Percentiles rank a stretch among this genome's conserved stretches.
Conservation (phyloP, 2,329 filamentous ascomycete genomes). For the Blastomyces gilchristii region DNA sequence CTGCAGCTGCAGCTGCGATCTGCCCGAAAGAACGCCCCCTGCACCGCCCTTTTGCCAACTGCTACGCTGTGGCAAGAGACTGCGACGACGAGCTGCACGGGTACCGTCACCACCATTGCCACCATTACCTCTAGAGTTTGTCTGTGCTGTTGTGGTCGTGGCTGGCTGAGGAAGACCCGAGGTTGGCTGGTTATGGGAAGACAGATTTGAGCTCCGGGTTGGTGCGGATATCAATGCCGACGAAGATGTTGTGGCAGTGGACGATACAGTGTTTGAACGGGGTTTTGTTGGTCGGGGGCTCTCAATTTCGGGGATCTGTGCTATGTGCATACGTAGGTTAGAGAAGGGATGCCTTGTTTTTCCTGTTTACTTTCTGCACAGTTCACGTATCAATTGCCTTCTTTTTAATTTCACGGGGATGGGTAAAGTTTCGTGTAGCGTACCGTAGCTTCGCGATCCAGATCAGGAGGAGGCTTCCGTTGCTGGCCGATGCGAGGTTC, state of each 20-base stretch:
- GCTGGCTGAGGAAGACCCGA: constrained; percentile 5
- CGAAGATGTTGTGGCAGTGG: not conserved
- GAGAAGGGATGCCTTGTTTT: not conserved
- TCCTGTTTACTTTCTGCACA: not conserved
- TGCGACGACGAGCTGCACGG: constrained; percentile 16
- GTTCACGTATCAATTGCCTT: constrained; percentile 1
- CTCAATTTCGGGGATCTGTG: constrained; percentile 3
- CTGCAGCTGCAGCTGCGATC: constrained; percentile 15
- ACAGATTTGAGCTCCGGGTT: constrained; percentile 8
- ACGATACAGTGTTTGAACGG: not conserved
- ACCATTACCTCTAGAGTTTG: constrained; percentile 1
- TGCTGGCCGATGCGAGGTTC: constrained; percentile 22
- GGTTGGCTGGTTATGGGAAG: constrained; percentile 9
- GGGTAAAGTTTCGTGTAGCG: not conserved
- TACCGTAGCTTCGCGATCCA: constrained; percentile 17
- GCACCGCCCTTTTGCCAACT: constrained; percentile 17
- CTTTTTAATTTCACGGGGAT: not conserved
- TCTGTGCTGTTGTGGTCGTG: not conserved
- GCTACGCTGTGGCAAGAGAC: constrained; percentile 25
- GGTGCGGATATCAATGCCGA: not conserved
- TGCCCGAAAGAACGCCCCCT: constrained; percentile 11
- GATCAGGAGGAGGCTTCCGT: constrained; percentile 12
- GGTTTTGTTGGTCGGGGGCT: constrained; percentile 1
- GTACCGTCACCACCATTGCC: constrained; percentile 2
- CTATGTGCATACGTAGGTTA: constrained; percentile 5